Conservation (phyloP, 2,329 filamentous ascomycete genomes). For the Rhynchosporium secalis region DNA sequence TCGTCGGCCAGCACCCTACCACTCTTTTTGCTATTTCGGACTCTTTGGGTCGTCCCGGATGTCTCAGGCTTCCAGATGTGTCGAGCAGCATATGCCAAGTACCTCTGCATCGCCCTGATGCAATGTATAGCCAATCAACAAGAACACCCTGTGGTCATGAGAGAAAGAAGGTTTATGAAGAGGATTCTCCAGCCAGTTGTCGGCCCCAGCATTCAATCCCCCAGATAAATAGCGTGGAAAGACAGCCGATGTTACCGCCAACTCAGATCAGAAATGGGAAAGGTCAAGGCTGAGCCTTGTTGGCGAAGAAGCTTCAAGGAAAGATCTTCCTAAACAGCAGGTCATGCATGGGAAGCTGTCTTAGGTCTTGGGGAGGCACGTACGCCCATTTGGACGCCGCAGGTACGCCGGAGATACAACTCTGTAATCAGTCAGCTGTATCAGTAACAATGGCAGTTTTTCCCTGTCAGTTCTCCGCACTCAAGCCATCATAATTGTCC, state of each 20-base stretch:
- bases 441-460: background rate
- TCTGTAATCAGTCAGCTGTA: conserved; percentile 3
- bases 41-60: conserved; percentile 9
- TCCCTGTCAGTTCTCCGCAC: conserved; percentile 15
- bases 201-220: conserved; percentile 4
- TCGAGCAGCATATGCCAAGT: conserved; percentile 27
- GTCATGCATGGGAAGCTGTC: conserved; percentile 6
- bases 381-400: conserved; percentile 11
- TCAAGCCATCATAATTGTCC: background rate
- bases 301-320: conserved; percentile 14
- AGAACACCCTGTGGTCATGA: conserved; percentile 25
- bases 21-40: background rate
- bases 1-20: background rate
- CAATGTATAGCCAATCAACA: conserved; percentile 27
- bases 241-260: conserved; percentile 20
- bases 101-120: conserved; percentile 26
- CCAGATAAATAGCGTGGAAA: conserved; percentile 6
- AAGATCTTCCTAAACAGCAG: conserved; percentile 25
- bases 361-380: conserved; percentile 5
- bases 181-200: conserved; percentile 15
- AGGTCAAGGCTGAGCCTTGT: conserved; percentile 6
- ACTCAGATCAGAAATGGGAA: background rate
- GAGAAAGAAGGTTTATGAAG: conserved; percentile 27
- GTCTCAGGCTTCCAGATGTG: conserved; percentile 30
- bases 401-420: conserved; percentile 15